Conservation (phyloP, 257 asterid species). For the Solanum bukasovii region DNA sequence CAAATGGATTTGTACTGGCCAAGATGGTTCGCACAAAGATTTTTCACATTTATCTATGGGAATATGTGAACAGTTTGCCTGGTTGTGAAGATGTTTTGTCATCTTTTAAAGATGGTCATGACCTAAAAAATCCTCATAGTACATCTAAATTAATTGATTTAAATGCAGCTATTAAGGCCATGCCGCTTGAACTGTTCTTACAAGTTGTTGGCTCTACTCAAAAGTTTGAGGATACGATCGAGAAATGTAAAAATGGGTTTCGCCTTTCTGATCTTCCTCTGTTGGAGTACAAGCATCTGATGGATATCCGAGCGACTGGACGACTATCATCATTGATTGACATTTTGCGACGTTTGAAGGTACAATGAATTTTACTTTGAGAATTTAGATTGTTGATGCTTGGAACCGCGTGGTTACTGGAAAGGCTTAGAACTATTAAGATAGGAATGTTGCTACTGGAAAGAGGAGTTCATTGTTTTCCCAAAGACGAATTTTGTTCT, state of each 20-base stretch:
- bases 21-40: conserved; percentile 85
- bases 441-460: background rate
- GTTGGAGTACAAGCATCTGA: conserved; percentile 49
- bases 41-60: conserved; percentile 80
- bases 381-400: background rate
- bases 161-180: conserved; percentile 55
- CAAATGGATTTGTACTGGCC: conserved; percentile 69
- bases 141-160: conserved; percentile 52
- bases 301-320: conserved; percentile 72
- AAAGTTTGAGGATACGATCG: conserved; percentile 51
- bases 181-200: conserved; percentile 82
- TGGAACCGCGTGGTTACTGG: background rate
- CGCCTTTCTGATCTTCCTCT: conserved; percentile 62
- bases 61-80: conserved; percentile 37
- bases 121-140: conserved; percentile 68
- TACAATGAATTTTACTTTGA: conserved; percentile 8
- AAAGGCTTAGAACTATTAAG: background rate
- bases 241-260: conserved; percentile 58
- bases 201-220: conserved; percentile 76
- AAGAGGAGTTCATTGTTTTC: background rate
- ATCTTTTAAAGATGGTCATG: conserved; percentile 31
- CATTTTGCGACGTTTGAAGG: conserved; percentile 74
- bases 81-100: conserved; percentile 47
- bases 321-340: conserved; percentile 67
- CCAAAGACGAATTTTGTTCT: background rate